A percentile compares a stretch with the other conserved stretches of the same genome.
Evolutionary conservation across 352 stramenopile species (phyloP).

Genomic region (Pythium plurisporium): DNA sequence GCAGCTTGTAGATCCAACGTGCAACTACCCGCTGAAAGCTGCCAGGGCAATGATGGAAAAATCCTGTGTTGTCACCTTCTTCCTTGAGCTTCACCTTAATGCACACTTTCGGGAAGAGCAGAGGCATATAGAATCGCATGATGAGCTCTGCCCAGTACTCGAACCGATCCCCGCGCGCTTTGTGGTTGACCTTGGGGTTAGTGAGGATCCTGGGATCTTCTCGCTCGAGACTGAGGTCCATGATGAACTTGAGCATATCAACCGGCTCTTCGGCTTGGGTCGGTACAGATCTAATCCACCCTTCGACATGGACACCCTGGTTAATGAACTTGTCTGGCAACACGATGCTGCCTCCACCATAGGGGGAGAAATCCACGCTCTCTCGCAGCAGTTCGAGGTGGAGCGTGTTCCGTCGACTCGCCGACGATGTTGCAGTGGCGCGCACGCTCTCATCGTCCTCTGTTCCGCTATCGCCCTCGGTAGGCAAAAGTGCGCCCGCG

Average conservation of each 20-base stretch:
- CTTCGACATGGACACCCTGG: constrained; percentile 79
- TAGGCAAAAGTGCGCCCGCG: constrained; percentile 26
- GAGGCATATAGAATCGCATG: constrained; percentile 88
- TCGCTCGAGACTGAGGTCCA: constrained; percentile 82
- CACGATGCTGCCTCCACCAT: constrained; percentile 75
- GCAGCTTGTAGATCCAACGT: constrained; percentile 84
- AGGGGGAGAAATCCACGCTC: constrained; percentile 83
- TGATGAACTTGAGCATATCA: constrained; percentile 88
- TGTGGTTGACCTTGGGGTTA: constrained; percentile 42
- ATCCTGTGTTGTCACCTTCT: constrained; percentile 68
- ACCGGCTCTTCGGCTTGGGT: constrained; percentile 84
- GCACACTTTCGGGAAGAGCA: constrained; percentile 85
- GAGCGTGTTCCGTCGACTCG: constrained; percentile 49
- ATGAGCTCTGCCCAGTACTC: constrained; percentile 85
- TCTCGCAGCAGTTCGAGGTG: constrained; percentile 77
- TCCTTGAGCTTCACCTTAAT: constrained; percentile 85
- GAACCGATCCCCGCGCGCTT: constrained; percentile 63
- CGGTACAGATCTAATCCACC: constrained; percentile 72
- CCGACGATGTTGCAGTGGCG: constrained; percentile 34
- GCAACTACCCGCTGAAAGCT: constrained; percentile 85
- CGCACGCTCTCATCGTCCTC: constrained; percentile 34
- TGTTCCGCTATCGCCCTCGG: constrained; percentile 45
- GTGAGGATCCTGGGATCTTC: constrained; percentile 45
- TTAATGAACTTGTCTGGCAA: constrained; percentile 80
- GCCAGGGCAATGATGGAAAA: constrained; percentile 85